Percentiles rank a stretch among this genome's conserved stretches.
These are phyloP conservation scores for Microcera coccophila DNA, from an alignment of 2,329 filamentous ascomycete species.

Conservation along the genomic window DNA sequence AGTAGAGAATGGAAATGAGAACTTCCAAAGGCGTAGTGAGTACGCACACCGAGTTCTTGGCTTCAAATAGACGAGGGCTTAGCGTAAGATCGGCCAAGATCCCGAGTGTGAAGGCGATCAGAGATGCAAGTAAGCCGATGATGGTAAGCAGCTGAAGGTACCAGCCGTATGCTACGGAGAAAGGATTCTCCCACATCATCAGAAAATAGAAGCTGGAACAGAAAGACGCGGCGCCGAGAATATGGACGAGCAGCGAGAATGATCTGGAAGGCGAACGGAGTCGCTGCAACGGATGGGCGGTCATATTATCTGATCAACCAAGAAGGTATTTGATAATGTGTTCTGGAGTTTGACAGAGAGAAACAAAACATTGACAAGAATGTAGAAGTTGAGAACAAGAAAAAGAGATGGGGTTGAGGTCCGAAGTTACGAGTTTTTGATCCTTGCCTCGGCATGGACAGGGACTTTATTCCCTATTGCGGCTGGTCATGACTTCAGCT, in stretches of 20 bases:
- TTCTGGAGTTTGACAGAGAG: no score
- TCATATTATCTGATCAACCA: slow-evolving; percentile 33
- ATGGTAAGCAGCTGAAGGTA: slow-evolving; percentile 73
- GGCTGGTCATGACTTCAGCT: no score
- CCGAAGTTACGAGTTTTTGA: no score
- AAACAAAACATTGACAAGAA: no score
- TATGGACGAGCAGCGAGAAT: slow-evolving; percentile 60
- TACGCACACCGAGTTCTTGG: slow-evolving; percentile 65
- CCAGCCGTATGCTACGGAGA: slow-evolving; percentile 60
- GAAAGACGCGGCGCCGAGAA: slow-evolving; percentile 51
- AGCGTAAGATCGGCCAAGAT: slow-evolving; percentile 62
- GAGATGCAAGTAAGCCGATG: slow-evolving; percentile 61
- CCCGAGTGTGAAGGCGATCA: slow-evolving; percentile 57
- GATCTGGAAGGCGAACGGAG: slow-evolving; percentile 61
- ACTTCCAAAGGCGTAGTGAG: slow-evolving; percentile 66
- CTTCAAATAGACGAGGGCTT: slow-evolving; percentile 53
- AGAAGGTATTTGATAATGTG: no score
- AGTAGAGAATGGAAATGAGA: slow-evolving; percentile 69
- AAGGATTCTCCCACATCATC: slow-evolving; percentile 45
- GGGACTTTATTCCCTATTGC: no score
- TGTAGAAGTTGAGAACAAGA: no score
- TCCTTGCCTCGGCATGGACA: no score
- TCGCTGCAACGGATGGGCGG: slow-evolving; percentile 61
- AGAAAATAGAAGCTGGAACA: slow-evolving; percentile 52
- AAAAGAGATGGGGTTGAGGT: no score